Evolutionary conservation across 179 eudicot species (phyloP).

Genomic region (Corrigiola litoralis): DNA sequence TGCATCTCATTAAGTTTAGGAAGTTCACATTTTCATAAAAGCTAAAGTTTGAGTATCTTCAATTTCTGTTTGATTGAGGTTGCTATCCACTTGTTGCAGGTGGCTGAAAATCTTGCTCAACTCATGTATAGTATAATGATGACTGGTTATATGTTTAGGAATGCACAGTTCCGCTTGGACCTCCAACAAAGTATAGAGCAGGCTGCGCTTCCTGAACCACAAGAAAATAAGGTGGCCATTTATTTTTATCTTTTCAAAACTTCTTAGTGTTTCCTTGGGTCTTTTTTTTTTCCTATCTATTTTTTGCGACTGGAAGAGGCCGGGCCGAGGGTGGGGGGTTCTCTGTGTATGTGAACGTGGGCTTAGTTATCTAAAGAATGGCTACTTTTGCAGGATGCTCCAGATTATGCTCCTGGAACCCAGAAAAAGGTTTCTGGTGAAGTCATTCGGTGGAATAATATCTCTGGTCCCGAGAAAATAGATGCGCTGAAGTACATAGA

Average conservation of each 20-base stretch:
- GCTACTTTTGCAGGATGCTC: slow-evolving; percentile 42
- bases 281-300: neutral
- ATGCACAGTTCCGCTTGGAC: slow-evolving; percentile 82
- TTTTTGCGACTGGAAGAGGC: too few relatives aligned
- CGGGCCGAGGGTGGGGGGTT: too few relatives aligned
- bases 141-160: slow-evolving; percentile 96
- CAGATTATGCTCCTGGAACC: slow-evolving; percentile 83
- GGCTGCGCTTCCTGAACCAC: slow-evolving; percentile 74
- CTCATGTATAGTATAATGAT: slow-evolving; percentile 91
- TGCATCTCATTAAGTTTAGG: neutral
- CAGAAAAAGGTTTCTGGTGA: slow-evolving; percentile 83
- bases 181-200: slow-evolving; percentile 84
- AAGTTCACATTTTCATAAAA: neutral
- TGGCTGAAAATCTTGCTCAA: slow-evolving; percentile 92
- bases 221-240: slow-evolving; percentile 50
- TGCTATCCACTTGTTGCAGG: slow-evolving; percentile 38
- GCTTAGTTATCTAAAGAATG: neutral
- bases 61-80: slow-evolving; percentile 5
- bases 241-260: neutral
- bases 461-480: slow-evolving; percentile 74
- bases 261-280: neutral
- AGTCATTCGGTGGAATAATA: slow-evolving; percentile 85
- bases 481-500: slow-evolving; percentile 84
- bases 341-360: neutral
- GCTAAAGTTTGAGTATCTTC: neutral